A percentile compares a stretch with the other conserved stretches of the same genome.
phyloP scores from a whole-genome alignment of 2,329 filamentous ascomycete genomes.

The Dactylellina drechsleri region DNA sequence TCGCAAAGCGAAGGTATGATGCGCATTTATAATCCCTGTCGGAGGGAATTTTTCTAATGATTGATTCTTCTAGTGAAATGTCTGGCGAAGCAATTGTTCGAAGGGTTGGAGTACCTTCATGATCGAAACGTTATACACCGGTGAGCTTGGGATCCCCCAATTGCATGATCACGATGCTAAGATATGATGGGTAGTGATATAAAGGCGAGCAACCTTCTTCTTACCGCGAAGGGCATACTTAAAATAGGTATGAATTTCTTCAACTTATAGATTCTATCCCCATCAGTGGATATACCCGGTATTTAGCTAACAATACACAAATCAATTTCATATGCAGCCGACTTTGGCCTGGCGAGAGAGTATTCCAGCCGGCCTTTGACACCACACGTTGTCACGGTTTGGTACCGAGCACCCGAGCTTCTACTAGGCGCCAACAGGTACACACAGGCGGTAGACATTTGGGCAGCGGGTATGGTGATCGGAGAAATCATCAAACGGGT shows the following conservation, averaged over 20 bases:
- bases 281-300: background rate
- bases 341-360: conserved; percentile 61
- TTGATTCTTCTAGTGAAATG: conserved; percentile 59
- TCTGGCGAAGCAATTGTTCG: conserved; percentile 61
- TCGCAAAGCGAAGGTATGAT: conserved; percentile 60
- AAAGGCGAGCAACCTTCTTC: conserved; percentile 61
- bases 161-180: conserved; percentile 8
- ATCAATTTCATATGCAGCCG: conserved; percentile 56
- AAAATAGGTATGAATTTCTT: conserved; percentile 59
- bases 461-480: conserved; percentile 98
- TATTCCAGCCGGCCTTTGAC: conserved; percentile 60
- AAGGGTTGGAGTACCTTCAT: conserved; percentile 61
- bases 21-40: too few relatives aligned
- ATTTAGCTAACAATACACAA: background rate
- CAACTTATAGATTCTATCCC: background rate
- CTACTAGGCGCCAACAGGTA: conserved; percentile 92
- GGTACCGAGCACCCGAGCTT: conserved; percentile 95
- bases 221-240: conserved; percentile 60
- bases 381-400: conserved; percentile 85
- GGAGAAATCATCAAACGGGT: conserved; percentile 85
- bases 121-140: conserved; percentile 61
- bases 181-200: conserved; percentile 59
- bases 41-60: background rate
- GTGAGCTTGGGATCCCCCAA: conserved; percentile 50
- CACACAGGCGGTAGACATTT: conserved; percentile 94